Evolutionary conservation across 2,329 filamentous ascomycete genomes (phyloP), one percentile per base, ranked within the genome.

Genomic region (Ophiocordyceps polyrhachis-furcata): DNA sequence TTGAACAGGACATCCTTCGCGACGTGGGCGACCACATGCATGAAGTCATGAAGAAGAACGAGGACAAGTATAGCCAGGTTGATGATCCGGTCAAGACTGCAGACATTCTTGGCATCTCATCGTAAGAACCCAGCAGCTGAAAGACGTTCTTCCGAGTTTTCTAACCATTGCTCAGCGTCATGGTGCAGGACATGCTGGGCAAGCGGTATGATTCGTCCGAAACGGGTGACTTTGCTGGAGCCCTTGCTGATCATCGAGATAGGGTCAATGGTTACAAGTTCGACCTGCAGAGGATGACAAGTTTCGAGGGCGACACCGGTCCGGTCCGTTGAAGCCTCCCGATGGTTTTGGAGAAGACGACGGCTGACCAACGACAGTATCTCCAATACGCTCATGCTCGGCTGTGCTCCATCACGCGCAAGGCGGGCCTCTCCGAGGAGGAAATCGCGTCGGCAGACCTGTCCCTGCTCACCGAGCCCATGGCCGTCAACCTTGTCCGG

Each of bases 141-240:
- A 19, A 17, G 35, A 12, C 17, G 11, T 8, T 8, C 7, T 38
- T 17, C 17, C 4, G n/a, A 28, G 5, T 28, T 19, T 38, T 38
- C 35, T 19, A 5, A 17, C 17, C n/a, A 20, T 9, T 12, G 5
- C 7, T 7, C 35, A 82, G 83, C 57, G 89, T 96, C 58, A 96
- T 96, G 87, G 86, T 94, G 19, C 89, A 96, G 64, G 91, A 96
- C 58, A 94, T 96, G 86, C 83, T 76, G 51, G 91, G 89, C 60
- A 96, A 95, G 76, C 76, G 84, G 80, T 81, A 63, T 51, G 72
- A 53, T 1, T 20, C 43, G 4, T 25, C 23, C 8, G 14, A 13
- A 11, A 8, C 6, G 31, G 3, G 14, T 12, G n/a, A 15, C 15
- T 15, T 15, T 2, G 6, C 12, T 11, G 21, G 8, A 9, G 6